phyloP scores from a whole-genome alignment of 257 asterid genomes.

The Linaria vulgaris region DNA sequence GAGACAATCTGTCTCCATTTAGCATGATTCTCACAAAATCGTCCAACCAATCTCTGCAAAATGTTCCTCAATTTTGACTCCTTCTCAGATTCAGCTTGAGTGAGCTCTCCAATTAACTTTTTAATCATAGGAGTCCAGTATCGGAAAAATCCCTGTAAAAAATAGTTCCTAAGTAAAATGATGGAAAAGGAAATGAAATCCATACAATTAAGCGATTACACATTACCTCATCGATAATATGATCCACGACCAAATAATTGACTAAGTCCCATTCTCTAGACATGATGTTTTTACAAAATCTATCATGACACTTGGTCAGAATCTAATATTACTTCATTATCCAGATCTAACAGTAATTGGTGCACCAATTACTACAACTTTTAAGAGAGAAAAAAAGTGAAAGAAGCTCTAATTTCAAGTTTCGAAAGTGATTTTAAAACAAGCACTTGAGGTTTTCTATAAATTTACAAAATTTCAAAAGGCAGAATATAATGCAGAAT shows the following conservation, averaged over 20 bases:
- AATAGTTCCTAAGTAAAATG: constrained; percentile 14
- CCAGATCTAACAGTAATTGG: not conserved
- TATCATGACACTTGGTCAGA: not conserved
- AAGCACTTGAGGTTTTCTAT: not conserved
- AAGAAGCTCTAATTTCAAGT: not conserved
- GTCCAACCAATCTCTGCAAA: constrained; percentile 73
- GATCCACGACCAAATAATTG: constrained; percentile 2
- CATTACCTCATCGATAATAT: constrained; percentile 12
- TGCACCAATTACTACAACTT: not conserved
- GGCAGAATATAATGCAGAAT: constrained; percentile 1
- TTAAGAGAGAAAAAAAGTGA: constrained; percentile 13
- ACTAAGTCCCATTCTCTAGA: constrained; percentile 11
- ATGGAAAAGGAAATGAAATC: constrained; percentile 12
- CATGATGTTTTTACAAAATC: not conserved
- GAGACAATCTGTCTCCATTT: constrained; percentile 87
- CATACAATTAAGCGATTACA: constrained; percentile 13
- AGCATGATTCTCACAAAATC: constrained; percentile 68
- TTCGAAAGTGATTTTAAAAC: not conserved
- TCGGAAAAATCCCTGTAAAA: constrained; percentile 76
- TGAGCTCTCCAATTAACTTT: constrained; percentile 62
- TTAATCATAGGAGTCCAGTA: constrained; percentile 85
- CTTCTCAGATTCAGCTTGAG: constrained; percentile 85
- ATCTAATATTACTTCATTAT: not conserved
- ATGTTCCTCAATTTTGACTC: constrained; percentile 81
- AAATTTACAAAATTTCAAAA: constrained; percentile 15